Base-by-base conservation (phyloP, 2,329 filamentous ascomycete genomes). In the Aspergillus nomiae region DNA sequence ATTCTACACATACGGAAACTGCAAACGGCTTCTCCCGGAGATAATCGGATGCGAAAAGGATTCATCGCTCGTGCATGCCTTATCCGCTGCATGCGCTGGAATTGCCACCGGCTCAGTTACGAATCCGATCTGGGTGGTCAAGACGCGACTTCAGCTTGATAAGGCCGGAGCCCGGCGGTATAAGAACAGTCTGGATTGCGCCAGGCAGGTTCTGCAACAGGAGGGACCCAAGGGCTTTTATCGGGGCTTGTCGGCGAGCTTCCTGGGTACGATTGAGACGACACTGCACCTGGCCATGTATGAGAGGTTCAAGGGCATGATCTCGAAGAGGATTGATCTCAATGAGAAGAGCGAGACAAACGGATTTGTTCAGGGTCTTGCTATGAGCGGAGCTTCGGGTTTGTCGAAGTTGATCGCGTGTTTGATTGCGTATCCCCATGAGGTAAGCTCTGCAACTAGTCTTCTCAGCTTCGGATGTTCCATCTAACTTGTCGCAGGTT, bases 221-320 rank as follows among this genome's bases (percentile, higher is more conserved):
- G 94, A 97, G 77, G 94, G 94, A 2, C 74, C 97, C 48, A 86
- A 88, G 58, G 94, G 94, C 63, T 86, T 97, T 83, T 97, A 97
- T 76, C 87, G 93, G 76, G 94, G 94, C 10, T 82, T 97, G 58
- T 92, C 92, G 0, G 94, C 94, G 21, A 97, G 76, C 57, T 78
- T 77, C 59, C 63, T 78, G 6, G 76, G 76, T 9, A 72, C 71
- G 0, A 71, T 75, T 21, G 76, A 78, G 65, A 78, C 74, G 16
- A 74, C 74, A 3, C 60, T 78, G 45, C 76, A 78, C 59, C 55
- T 78, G 46, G 74, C 74, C 9, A 67, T 76, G 36, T 78, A 78
- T 58, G 76, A 78, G 65, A 69, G 70, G 24, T 67, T 78, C 61
- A 78, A 78, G 62, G 65, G 62, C 9, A 64, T 69, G 43, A 66